These are phyloP conservation scores for Colletotrichum endophyticum DNA, from an alignment of 2,329 filamentous ascomycete genomes.

Conservation along the genomic window DNA sequence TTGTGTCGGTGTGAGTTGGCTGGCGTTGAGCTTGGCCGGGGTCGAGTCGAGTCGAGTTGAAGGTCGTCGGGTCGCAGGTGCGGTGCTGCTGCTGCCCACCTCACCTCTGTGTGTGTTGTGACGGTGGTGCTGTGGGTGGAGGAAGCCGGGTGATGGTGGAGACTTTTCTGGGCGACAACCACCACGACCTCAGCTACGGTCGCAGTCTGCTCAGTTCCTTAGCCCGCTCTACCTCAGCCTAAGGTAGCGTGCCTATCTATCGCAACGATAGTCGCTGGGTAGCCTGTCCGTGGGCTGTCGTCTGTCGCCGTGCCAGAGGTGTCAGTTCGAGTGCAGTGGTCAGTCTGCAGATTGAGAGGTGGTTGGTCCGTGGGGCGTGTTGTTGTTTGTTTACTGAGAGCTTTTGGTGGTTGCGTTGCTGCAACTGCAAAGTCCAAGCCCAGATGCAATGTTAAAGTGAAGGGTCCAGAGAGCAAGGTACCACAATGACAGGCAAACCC, in stretches of 20 bases:
- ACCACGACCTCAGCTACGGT: neutral
- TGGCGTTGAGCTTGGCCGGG: slow-evolving; percentile 17
- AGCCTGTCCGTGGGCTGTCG: neutral
- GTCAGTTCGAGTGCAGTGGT: neutral
- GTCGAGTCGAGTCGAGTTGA: neutral
- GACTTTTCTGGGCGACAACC: neutral
- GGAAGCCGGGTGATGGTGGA: neutral
- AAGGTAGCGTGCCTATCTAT: neutral
- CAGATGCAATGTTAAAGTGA: neutral
- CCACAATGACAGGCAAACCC: neutral
- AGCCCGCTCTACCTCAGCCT: neutral
- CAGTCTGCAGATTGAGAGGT: neutral
- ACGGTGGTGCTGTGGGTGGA: neutral
- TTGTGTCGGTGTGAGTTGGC: slow-evolving; percentile 21
- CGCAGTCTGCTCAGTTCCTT: neutral
- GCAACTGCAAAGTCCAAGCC: neutral
- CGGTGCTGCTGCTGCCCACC: neutral
- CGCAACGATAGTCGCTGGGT: neutral
- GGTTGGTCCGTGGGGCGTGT: slow-evolving; percentile 9
- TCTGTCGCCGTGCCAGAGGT: neutral
- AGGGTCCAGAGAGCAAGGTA: neutral
- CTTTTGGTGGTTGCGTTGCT: neutral
- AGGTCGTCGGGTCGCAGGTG: neutral
- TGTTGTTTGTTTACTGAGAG: slow-evolving; percentile 10
- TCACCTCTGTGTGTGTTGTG: neutral